Evolutionary conservation across 371 early-diverging fungal genomes (phyloP), one percentile per base, ranked within the genome.

Genomic region (Mucor sp.): DNA sequence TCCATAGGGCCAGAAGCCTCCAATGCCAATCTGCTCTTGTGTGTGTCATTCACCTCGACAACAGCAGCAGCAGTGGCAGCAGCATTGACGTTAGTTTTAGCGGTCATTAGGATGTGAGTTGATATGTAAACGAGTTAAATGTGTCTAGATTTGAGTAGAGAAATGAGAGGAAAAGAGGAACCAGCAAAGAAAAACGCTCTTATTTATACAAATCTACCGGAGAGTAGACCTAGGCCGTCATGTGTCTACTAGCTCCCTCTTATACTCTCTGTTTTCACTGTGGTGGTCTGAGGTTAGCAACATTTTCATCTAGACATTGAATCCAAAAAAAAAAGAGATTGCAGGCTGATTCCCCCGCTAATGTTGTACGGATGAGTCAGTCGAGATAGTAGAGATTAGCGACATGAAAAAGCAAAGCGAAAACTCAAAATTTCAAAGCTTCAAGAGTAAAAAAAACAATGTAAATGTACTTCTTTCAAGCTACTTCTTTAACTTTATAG

Each of bases 221-320:
- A 63, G 44, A 25, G 21, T 25, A 57, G 57, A 57, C 58, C 41
- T 39, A 50, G 48, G 23, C 50, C 63, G 63, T 68, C 59, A 58
- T 68, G 59, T 63, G 63, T 50, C 53, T 47, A 48, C 48, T 63
- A 57, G 63, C 39, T 58, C 59, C 23, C 37, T 58, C 28, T 65
- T 47, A 58, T 65, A 57, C 58, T 30, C 39, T 58, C 44, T 58
- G 57, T 62, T 35, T 33, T 62, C 53, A 21, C 11, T 33, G 32
- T 60, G 48, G 35, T 66, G 66, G 66, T 66, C 60, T 66, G 66
- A 66, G 60, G 66, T 66, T 60, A 66, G 61, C 57, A 55, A 61
- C 55, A 28, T 55, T 35, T 55, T 32, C 57, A 44, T 67, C 44
- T 43, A 43, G 43, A 43, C 44, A 23, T 21, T 47, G 43, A 67